These are phyloP conservation scores for Globisporangium iwayamae DNA, from an alignment of 352 stramenopile genomes.

Conservation along the genomic window DNA sequence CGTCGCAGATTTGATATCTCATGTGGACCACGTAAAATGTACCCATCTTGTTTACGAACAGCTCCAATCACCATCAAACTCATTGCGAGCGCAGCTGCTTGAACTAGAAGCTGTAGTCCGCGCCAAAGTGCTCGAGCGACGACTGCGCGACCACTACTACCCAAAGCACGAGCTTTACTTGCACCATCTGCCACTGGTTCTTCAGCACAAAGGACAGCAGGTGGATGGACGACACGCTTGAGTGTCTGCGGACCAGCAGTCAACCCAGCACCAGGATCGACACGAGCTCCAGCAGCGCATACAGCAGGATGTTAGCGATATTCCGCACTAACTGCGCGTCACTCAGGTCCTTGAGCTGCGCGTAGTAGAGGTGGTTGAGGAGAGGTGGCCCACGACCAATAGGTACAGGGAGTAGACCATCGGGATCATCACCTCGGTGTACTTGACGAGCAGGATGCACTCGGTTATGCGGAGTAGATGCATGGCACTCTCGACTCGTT, in stretches of 20 bases:
- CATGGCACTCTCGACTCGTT: background rate
- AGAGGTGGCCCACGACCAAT: conserved; percentile 18
- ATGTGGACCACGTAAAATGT: background rate
- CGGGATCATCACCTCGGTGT: conserved; percentile 16
- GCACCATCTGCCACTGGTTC: conserved; percentile 25
- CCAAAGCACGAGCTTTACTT: conserved; percentile 33
- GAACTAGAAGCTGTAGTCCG: conserved; percentile 5
- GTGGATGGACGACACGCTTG: conserved; percentile 17
- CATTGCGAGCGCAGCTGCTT: background rate
- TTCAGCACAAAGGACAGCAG: conserved; percentile 33
- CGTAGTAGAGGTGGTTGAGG: conserved; percentile 24
- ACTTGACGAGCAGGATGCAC: conserved; percentile 18
- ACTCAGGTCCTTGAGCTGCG: conserved; percentile 20
- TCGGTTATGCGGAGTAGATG: conserved; percentile 11
- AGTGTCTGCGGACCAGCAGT: conserved; percentile 15
- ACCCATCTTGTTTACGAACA: background rate
- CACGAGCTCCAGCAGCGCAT: conserved; percentile 26
- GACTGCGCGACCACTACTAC: conserved; percentile 29
- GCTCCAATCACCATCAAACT: background rate
- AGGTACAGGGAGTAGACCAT: conserved; percentile 12
- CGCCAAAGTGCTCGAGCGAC: conserved; percentile 30
- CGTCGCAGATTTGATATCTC: too few species aligned
- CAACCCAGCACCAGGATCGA: conserved; percentile 28
- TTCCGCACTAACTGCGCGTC: background rate
- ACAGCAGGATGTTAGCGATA: conserved; percentile 24